Conservation (phyloP, 2,329 filamentous ascomycete species). For the Penicillium rolfsii region DNA sequence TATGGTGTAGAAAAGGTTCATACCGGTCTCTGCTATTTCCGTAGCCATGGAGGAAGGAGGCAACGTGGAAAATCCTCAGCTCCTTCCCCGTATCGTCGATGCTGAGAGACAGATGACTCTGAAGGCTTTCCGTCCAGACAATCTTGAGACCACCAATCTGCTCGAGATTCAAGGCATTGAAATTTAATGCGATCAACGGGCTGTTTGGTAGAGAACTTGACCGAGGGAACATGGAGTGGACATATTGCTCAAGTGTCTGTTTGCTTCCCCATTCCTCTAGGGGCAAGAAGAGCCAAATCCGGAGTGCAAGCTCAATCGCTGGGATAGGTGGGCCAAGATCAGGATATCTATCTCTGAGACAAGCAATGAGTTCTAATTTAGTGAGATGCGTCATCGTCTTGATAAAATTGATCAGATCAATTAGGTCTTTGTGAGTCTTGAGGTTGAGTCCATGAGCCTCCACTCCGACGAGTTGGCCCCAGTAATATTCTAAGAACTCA, state of each 20-base stretch:
- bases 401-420: background rate
- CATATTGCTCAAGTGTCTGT: background rate
- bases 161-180: background rate
- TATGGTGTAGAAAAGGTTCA: background rate
- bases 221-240: background rate
- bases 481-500: background rate
- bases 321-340: background rate
- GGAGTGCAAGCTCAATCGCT: background rate
- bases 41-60: background rate
- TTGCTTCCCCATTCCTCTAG: background rate
- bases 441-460: background rate
- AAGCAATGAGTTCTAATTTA: background rate
- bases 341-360: background rate
- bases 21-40: background rate
- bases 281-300: background rate
- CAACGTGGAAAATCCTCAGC: background rate
- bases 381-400: background rate
- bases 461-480: background rate
- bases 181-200: background rate
- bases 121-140: slow-evolving; percentile 7
- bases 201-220: background rate
- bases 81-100: background rate
- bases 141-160: slow-evolving; percentile 5
- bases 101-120: background rate
- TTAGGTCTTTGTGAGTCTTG: background rate